These are phyloP conservation scores for Byssothecium circinans DNA, from an alignment of 2,329 filamentous ascomycete species.

Conservation along the genomic window DNA sequence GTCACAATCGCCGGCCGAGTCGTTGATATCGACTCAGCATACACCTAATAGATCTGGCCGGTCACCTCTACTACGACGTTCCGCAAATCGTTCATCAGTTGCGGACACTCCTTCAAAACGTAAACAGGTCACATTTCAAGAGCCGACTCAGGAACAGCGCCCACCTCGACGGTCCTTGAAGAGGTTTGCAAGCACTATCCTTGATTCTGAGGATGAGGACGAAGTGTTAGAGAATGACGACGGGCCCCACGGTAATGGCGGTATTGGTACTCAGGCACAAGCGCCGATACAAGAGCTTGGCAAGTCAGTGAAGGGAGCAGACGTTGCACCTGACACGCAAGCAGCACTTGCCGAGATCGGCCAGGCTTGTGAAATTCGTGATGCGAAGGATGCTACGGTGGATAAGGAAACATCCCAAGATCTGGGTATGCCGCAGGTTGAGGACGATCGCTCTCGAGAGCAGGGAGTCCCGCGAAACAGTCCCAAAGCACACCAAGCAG, in stretches of 20 bases:
- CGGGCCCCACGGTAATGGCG: neutral
- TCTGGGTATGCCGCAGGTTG: neutral
- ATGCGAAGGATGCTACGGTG: conserved; percentile 3
- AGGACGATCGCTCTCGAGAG: conserved; percentile 3
- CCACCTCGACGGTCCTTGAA: conserved; percentile 20
- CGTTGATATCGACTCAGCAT: conserved; percentile 30
- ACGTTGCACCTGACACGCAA: conserved; percentile 30
- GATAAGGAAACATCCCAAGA: conserved; percentile 15
- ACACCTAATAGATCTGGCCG: conserved; percentile 22
- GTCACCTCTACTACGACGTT: conserved; percentile 19
- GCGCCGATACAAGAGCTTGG: neutral
- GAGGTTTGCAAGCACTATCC: conserved; percentile 33
- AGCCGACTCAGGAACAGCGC: conserved; percentile 9
- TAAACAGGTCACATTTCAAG: conserved; percentile 33
- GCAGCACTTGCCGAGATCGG: conserved; percentile 30
- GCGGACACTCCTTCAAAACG: conserved; percentile 34
- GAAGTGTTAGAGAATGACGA: conserved; percentile 27
- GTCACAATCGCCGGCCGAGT: conserved; percentile 40
- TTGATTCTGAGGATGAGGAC: conserved; percentile 39
- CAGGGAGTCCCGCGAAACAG: neutral
- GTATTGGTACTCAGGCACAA: conserved; percentile 11
- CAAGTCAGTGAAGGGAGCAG: neutral
- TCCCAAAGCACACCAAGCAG: neutral
- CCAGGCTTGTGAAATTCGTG: conserved; percentile 22
- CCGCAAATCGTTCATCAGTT: conserved; percentile 7